Evolutionary conservation across 2,329 filamentous ascomycete species (phyloP), one percentile per base, ranked within the genome.

Genomic region (Orbilia brochopaga): DNA sequence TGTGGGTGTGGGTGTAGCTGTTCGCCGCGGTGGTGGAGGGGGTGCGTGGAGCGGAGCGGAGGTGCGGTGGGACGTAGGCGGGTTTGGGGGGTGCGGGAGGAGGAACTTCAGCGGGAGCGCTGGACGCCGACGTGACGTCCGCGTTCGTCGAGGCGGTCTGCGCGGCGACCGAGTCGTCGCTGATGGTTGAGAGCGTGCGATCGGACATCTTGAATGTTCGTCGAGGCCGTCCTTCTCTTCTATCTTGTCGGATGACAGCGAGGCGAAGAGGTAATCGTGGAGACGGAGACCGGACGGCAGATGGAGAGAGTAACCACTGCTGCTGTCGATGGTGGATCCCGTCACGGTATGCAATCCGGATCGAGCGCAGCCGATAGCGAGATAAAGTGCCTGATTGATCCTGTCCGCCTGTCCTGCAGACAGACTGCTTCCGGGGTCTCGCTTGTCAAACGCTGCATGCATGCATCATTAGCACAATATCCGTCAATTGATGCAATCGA

Each of bases 391-490:
- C 27, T 32, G 27, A 8, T 8, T 32, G 8, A 8, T 32, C 27
- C 8, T 3, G 27, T 40, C 40, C 1, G 52, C 44, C 37, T 2
- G 37, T 32, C 27, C 37, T 42, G 37, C 13, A 42, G 37, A 6
- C 13, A 42, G 37, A 6, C 13, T 17, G 37, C 37, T 42, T 17
- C n/a, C 37, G 56, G 52, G 44, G 30, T 59, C 50, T 70, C 66
- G 66, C 66, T 70, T 70, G 52, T 70, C 66, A 70, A 70, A 70
- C 66, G 50, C 53, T 70, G 66, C 54, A 63, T 65, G 51, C 51
- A 56, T 55, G 37, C 37, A 42, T 4, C 37, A 63, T 53, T 53
- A 63, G 59, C 40, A 21, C 8, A n/a, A n/a, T 8, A 32, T 32
- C 27, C 27, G n/a, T 23, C 57, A 24, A 35, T 51, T 21, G n/a